Base-by-base conservation (phyloP, 2,329 filamentous ascomycete genomes). In the Huntiella bhutanensis region DNA sequence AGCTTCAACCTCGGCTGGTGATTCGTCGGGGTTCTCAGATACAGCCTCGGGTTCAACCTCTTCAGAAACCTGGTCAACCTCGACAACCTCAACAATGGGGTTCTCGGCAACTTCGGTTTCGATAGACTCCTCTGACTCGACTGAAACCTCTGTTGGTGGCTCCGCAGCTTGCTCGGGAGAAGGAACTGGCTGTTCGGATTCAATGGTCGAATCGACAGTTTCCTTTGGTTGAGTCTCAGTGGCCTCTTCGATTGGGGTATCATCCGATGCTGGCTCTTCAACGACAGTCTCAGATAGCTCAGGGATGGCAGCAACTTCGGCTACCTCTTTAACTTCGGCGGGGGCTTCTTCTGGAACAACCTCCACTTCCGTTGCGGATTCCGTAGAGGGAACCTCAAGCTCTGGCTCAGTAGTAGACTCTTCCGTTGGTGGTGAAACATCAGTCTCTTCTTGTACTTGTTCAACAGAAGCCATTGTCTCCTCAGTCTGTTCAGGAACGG, bases 281-380 rank as follows among this genome's bases (percentile, higher is more conserved):
- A 19, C 7, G 8, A 19, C 28, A 12, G 38, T 7, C 15, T 41
- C 17, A 19, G 38, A 16, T 41, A 11, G 8, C 12, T 17, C 38
- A 22, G n/a, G 17, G 28, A 8, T 19, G 2, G 13, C 46, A 5
- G 22, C 17, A 28, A 33, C 13, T 11, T 45, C 32, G 19, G 3
- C 12, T 8, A 34, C 32, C 32, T 32, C 15, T 4, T 19, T 32
- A 35, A 36, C 7, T 13, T 52, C 49, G 15, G 32, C 17, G 34
- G 45, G 3, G 16, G 41, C 39, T 16, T 13, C 33, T 33, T 53
- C 48, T 33, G 43, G 45, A n/a, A 16, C 47, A 54, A 52, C 46
- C 52, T 53, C 37, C 11, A 5, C 12, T 22, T 13, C 12, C 39
- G 48, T 34, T 4, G 38, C 40, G 8, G 50, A 36, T 11, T 47